These are phyloP conservation scores for Leccinum subrobustum DNA, from an alignment of 1,284 basidiomycete species.

Conservation along the genomic window DNA sequence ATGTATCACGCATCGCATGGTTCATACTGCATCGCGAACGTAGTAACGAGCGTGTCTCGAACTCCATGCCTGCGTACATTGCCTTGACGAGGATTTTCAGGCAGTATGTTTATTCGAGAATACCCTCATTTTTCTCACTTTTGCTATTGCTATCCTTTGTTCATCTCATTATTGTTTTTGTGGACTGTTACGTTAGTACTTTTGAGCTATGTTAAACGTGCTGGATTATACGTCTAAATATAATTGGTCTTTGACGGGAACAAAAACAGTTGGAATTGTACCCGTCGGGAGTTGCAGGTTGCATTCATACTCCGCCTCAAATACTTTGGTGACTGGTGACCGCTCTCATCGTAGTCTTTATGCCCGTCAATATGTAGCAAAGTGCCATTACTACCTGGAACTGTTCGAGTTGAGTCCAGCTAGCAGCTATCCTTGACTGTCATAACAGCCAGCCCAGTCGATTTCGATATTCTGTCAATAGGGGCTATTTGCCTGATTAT, in stretches of 20 bases:
- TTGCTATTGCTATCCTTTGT: conserved; percentile 1
- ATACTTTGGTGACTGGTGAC: no score
- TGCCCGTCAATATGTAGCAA: no score
- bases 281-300: neutral
- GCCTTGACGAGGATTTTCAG: conserved; percentile 35
- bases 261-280: neutral
- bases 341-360: no score
- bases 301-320: neutral
- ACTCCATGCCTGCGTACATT: conserved; percentile 28
- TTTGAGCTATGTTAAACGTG: conserved; percentile 1
- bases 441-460: no score
- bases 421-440: no score
- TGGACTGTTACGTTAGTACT: conserved; percentile 20
- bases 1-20: conserved; percentile 64
- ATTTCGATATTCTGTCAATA: neutral
- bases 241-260: neutral
- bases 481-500: neutral
- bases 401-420: no score
- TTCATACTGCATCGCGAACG: conserved; percentile 44
- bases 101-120: conserved; percentile 22
- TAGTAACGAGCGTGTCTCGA: conserved; percentile 62
- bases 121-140: conserved; percentile 5
- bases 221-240: conserved; percentile 20
- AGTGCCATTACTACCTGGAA: no score
- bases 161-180: conserved; percentile 6